Evolutionary conservation across 257 asterid species (phyloP), one percentile per base, ranked within the genome.

Genomic region (Coffea eugenioides): DNA sequence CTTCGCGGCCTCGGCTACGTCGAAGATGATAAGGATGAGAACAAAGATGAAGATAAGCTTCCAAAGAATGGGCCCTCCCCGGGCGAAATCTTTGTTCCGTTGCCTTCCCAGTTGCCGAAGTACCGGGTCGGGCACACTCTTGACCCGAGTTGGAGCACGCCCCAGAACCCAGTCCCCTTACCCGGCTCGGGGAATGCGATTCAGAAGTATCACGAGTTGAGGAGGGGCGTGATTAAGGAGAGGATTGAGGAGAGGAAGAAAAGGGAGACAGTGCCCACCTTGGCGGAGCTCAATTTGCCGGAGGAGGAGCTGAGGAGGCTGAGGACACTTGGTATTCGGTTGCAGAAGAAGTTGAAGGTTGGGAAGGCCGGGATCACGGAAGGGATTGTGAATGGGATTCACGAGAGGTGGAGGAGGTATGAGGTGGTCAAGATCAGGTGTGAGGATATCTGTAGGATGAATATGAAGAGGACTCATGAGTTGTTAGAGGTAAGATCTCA

Each of bases 391-490:
- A 94, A 96, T 62, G 97, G 97, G 83, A 92, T 96, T 87, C 99
- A 96, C 71, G 99, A 96, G 84, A 85, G 98, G 69, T 96, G 99
- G 99, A 90, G 99, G 86, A 87, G 89, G 80, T 27, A 87, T 14
- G 98, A 96, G 86, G 56, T 96, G 77, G 97, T 96, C 75, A 96
- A 87, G 85, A 92, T 96, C 82, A 80, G 78, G 6, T 94, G 98
- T 79, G 97, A 96, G 83, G 99, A 92, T 80, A 79, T 96, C 39
- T 94, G 94, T 84, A 89, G 91, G 88, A 80, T 94, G 88, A 96
- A 96, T 85, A 96, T 96, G 99, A 94, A 90, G 91, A 91, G 99
- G 89, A 96, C 98, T 82, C 99, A 96, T 88, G 93, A 89, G 43
- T 79, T 94, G 57, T 83, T 94, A 83, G 99, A 96, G 99, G 99